phyloP scores from a whole-genome alignment of 1,284 basidiomycete genomes.

The Cronartium quercuum region DNA sequence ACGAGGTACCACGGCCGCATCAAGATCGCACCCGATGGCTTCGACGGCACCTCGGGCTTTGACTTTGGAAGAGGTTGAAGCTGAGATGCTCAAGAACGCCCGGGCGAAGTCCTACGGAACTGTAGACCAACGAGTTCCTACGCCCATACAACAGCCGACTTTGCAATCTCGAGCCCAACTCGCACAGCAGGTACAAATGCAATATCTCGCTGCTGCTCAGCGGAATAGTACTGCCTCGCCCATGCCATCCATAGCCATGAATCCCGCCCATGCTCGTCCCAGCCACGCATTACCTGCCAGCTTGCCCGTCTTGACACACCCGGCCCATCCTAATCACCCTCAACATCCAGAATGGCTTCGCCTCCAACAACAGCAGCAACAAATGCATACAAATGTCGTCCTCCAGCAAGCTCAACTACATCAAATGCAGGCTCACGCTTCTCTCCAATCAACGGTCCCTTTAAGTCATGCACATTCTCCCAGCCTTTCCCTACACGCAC shows the following conservation, averaged over 20 bases:
- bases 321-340: constrained; percentile 32
- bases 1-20: constrained; percentile 50
- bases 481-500: not conserved
- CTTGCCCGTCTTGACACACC: constrained; percentile 29
- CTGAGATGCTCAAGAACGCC: constrained; percentile 61
- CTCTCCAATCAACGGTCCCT: not conserved
- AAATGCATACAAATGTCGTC: constrained; percentile 28
- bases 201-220: not conserved
- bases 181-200: constrained; percentile 26
- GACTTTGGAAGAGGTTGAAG: constrained; percentile 88
- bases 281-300: not conserved
- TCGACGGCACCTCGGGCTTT: constrained; percentile 53
- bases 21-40: constrained; percentile 31
- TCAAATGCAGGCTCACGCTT: not conserved
- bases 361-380: constrained; percentile 37
- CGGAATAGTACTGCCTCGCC: constrained; percentile 10
- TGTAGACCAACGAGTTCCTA: not conserved
- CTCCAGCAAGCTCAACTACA: constrained; percentile 14
- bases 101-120: constrained; percentile 4
- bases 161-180: constrained; percentile 12
- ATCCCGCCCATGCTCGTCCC: not conserved
- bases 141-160: constrained; percentile 8
- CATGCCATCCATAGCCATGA: not conserved
- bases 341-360: constrained; percentile 40
- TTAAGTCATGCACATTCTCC: constrained; percentile 15